Percentiles rank a stretch among this genome's conserved stretches.
These are phyloP conservation scores for Wickerhamomyces kurtzmanii DNA, from an alignment of 805 yeast genomes.

Conservation along the genomic window DNA sequence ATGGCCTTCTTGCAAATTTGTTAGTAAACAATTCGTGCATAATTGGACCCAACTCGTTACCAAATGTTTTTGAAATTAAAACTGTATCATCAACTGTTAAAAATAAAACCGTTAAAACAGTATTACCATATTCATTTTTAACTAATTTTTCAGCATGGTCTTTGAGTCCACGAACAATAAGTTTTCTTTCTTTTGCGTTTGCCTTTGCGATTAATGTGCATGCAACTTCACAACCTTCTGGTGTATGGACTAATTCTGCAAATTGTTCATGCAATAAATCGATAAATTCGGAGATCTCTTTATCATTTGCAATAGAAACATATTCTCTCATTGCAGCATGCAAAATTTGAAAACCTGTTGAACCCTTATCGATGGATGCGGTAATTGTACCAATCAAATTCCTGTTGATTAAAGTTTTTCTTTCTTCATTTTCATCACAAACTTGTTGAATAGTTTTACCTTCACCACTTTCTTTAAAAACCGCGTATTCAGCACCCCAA, in stretches of 20 bases:
- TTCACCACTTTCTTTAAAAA: slow-evolving; percentile 69
- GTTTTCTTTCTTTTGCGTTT: slow-evolving; percentile 87
- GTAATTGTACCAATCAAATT: slow-evolving; percentile 78
- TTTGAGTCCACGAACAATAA: slow-evolving; percentile 60
- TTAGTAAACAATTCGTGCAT: slow-evolving; percentile 50
- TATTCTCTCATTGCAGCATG: slow-evolving; percentile 96
- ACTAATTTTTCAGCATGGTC: slow-evolving; percentile 69
- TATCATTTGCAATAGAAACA: slow-evolving; percentile 56
- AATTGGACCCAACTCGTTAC: slow-evolving; percentile 41
- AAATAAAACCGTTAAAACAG: slow-evolving; percentile 68
- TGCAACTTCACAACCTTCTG: slow-evolving; percentile 91
- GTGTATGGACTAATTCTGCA: slow-evolving; percentile 92
- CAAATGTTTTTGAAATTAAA: slow-evolving; percentile 63
- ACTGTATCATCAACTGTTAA: slow-evolving; percentile 93
- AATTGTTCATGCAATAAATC: slow-evolving; percentile 80
- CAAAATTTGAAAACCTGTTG: slow-evolving; percentile 90
- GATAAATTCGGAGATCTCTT: slow-evolving; percentile 70
- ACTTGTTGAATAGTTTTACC: slow-evolving; percentile 57
- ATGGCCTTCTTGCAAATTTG: slow-evolving; percentile 83
- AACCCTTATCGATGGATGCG: slow-evolving; percentile 90
- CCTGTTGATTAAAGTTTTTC: slow-evolving; percentile 61
- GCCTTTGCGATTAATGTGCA: slow-evolving; percentile 71
- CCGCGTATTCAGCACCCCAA: slow-evolving; percentile 93
- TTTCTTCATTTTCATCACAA: slow-evolving; percentile 60
- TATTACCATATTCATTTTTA: slow-evolving; percentile 78